A percentile compares a stretch with the other conserved stretches of the same genome.
phyloP scores from a whole-genome alignment of 1,284 basidiomycete species.

The Malassezia globosa region DNA sequence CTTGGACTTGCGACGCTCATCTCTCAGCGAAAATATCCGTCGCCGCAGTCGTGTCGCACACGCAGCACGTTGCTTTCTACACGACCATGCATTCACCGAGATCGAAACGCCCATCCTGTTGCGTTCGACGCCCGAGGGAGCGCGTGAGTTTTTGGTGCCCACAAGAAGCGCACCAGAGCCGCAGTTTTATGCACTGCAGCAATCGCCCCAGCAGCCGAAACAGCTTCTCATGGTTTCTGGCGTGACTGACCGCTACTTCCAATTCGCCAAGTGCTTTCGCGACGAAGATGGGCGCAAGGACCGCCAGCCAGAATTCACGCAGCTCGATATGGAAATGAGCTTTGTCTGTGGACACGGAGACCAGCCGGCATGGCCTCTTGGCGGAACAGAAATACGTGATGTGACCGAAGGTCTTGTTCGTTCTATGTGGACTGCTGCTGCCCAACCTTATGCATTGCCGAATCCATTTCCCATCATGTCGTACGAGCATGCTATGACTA shows the following conservation, averaged over 20 bases:
- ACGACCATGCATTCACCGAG: slow-evolving; percentile 69
- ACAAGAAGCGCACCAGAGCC: slow-evolving; percentile 54
- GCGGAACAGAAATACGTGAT: slow-evolving; percentile 33
- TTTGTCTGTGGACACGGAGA: slow-evolving; percentile 62
- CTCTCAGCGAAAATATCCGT: slow-evolving; percentile 64
- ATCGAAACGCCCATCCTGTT: slow-evolving; percentile 88
- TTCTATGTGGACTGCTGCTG: slow-evolving; percentile 58
- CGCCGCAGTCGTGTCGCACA: slow-evolving; percentile 69
- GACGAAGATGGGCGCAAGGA: slow-evolving; percentile 90
- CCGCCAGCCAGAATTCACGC: slow-evolving; percentile 90
- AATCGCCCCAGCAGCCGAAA: slow-evolving; percentile 92
- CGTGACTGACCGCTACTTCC: slow-evolving; percentile 77
- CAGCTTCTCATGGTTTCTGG: slow-evolving; percentile 84
- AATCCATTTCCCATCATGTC: slow-evolving; percentile 1
- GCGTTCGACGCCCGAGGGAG: slow-evolving; percentile 84
- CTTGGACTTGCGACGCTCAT: slow-evolving; percentile 69
- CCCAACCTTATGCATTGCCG: slow-evolving; percentile 49
- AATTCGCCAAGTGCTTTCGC: slow-evolving; percentile 84
- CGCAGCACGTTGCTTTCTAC: slow-evolving; percentile 61
- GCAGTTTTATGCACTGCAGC: slow-evolving; percentile 76
- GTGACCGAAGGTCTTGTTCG: slow-evolving; percentile 31
- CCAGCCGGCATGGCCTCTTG: slow-evolving; percentile 59
- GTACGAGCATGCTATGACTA: slow-evolving; percentile 12
- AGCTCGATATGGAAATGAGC: slow-evolving; percentile 91
- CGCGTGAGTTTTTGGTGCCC: slow-evolving; percentile 85